Base-by-base conservation (phyloP, 2,329 filamentous ascomycete species). In the Botrytis byssoidea region DNA sequence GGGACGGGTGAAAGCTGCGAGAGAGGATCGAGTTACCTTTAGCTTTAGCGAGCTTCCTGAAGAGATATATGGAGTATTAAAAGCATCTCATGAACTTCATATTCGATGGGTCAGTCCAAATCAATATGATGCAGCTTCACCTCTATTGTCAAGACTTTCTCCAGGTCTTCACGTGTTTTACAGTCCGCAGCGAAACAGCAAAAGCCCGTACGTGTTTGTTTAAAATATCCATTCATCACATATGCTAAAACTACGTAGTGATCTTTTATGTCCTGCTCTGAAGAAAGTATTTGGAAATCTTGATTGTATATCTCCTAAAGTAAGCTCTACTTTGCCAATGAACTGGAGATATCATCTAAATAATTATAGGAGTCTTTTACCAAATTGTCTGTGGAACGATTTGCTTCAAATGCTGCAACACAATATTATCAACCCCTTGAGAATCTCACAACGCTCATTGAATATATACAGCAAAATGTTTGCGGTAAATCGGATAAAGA, bases 161-260 rank as follows among this genome's bases (percentile, higher is more conserved):
- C 91, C 95, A 0, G 95, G 95, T 4, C 84, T 98, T 35, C 94
- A 98, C 84, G 85, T 94, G 40, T 92, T 92, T 78, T 94, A 91
- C 80, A 75, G 40, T 32, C 61, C 71, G 29, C 74, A 76, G 37
- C 59, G 65, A 35, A 74, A 63, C 35, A 72, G 69, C 55, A 73
- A 72, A 42, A 68, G 51, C 64, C 69, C 74, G 76, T 75, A 74
- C 40, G 75, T 40, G 40, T 42, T 42, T 74, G 51, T 35, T 37
- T 35, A 40, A 35, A 32, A 12, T 69, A 14, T 14, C 35, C 25
- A 16, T 20, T 20, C n/a, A 16, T 9, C 32, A 64, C 42, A 55
- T 59, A 20, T 66, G 55, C 70, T 74, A 72, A 67, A 71, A 65
- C 42, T 71, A 37, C 42, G 51, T 73, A 88, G 86, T 57, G 81